Base-by-base conservation (phyloP, 139 green algal species). In the Haematococcus lacustris region DNA sequence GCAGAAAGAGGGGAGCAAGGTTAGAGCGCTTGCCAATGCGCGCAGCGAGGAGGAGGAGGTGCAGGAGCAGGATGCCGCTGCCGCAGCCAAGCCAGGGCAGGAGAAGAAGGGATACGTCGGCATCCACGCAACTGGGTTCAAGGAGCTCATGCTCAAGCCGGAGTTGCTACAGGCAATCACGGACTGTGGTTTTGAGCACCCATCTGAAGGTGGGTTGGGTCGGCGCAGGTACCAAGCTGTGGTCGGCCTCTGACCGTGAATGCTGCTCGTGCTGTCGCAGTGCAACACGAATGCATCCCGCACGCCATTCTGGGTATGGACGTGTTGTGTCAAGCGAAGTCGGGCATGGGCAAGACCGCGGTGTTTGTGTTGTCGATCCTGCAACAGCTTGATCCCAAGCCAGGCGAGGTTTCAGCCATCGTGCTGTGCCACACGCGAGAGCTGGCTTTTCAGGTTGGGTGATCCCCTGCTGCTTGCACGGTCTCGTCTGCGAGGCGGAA, bases 221-320 rank as follows among this genome's bases (percentile, higher is more conserved):
- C 9, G 43, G 43, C 17, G 9, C 9, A 17, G 43, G 43, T 17
- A 53, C 43, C 17, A 53, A 17, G 9, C 9, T 17, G 17, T 53
- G 43, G 43, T 17, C 9, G 17, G 43, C 43, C 43, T 28, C 43
- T 53, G 43, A 53, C 43, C 17, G 17, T 53, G 9, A 53, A 9
- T 17, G 9, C 9, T 9, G 43, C 17, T 53, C 17, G 43, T 53
- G 9, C 17, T 53, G 43, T 1, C 43, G 64, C 92, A 98, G 95
- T 99, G 0, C 96, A 99, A 79, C 95, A 99, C 76, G 90, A 99
- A 80, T 98, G 92, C 83, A 99, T 99, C 77, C 96, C 96, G 26
- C 90, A 98, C 74, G 94, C 96, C 60, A 97, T 99, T 64, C 82
- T 97, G 53, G 93, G 96, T 51, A 93, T 95, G 88, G 96, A 99